Conservation (phyloP, 2,329 filamentous ascomycete species). For the Cephalotrichum gorgonifer region DNA sequence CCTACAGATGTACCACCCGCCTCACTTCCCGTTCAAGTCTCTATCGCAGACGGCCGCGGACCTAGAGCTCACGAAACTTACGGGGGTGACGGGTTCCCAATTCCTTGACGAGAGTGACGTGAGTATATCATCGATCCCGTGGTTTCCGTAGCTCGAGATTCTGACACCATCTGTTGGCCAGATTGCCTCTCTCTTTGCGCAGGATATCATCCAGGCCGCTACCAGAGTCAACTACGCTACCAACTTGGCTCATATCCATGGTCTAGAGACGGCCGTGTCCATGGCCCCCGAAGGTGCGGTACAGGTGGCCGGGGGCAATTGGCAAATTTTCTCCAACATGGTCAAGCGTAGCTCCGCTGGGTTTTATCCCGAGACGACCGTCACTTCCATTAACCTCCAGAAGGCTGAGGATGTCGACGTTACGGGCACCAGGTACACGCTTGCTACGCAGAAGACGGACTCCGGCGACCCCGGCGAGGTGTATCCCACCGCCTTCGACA, state of each 20-base stretch:
- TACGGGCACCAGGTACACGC: slow-evolving; percentile 30
- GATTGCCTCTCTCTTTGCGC: slow-evolving; percentile 57
- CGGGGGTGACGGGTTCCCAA: slow-evolving; percentile 62
- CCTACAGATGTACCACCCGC: slow-evolving; percentile 67
- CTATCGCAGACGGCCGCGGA: slow-evolving; percentile 59
- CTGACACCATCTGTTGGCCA: slow-evolving; percentile 14
- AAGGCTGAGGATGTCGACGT: slow-evolving; percentile 28
- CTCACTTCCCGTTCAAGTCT: slow-evolving; percentile 75
- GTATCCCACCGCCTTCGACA: slow-evolving; percentile 55
- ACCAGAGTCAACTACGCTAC: slow-evolving; percentile 94
- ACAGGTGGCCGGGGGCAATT: slow-evolving; percentile 76
- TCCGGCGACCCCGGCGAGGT: slow-evolving; percentile 18
- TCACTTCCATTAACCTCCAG: slow-evolving; percentile 47
- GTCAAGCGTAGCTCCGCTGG: slow-evolving; percentile 51
- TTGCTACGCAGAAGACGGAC: slow-evolving; percentile 25
- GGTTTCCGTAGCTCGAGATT: neutral
- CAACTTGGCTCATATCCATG: slow-evolving; percentile 78
- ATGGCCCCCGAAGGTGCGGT: slow-evolving; percentile 82
- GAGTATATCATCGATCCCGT: slow-evolving; percentile 1
- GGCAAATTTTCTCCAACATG: slow-evolving; percentile 87
- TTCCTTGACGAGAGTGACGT: slow-evolving; percentile 57
- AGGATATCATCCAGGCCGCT: slow-evolving; percentile 79
- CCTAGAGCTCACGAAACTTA: slow-evolving; percentile 56
- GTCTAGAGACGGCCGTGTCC: slow-evolving; percentile 81
- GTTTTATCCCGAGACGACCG: slow-evolving; percentile 55